Evolutionary conservation across 73 alveolate genomes (phyloP).

Genomic region (Symbiodinium natans): DNA sequence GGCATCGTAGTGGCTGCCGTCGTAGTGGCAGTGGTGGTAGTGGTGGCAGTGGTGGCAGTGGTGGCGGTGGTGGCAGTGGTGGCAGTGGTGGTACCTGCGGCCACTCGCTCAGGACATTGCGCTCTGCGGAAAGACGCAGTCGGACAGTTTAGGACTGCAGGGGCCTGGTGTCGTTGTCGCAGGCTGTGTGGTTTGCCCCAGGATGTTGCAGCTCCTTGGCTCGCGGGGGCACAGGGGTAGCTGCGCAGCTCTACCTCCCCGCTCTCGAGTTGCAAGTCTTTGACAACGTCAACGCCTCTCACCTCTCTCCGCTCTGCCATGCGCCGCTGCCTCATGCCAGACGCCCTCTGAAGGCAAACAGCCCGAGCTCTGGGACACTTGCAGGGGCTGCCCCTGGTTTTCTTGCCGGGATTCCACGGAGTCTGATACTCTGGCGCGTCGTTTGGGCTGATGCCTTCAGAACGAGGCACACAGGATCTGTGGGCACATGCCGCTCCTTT

Average conservation of each 20-base stretch:
- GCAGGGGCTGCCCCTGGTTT: no score
- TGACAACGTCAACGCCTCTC: no score
- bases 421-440: conserved; percentile 52
- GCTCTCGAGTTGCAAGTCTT: not conserved
- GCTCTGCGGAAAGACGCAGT: not conserved
- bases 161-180: conserved; percentile 33
- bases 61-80: conserved; percentile 2
- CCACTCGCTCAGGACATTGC: not conserved
- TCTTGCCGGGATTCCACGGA: conserved; percentile 5
- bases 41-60: not conserved
- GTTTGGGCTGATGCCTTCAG: conserved; percentile 33
- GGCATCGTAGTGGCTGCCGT: conserved; percentile 1
- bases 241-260: not conserved
- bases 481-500: not conserved
- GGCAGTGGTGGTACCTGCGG: conserved; percentile 3
- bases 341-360: no score
- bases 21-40: not conserved
- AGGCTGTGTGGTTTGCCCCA: not conserved
- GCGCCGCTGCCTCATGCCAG: no score
- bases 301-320: no score
- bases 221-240: not conserved
- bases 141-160: not conserved
- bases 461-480: not conserved
- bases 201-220: conserved; percentile 3
- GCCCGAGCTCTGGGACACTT: no score